Base-by-base conservation (phyloP, 2,329 filamentous ascomycete species). In the Ploettnerulaceae sp. region DNA sequence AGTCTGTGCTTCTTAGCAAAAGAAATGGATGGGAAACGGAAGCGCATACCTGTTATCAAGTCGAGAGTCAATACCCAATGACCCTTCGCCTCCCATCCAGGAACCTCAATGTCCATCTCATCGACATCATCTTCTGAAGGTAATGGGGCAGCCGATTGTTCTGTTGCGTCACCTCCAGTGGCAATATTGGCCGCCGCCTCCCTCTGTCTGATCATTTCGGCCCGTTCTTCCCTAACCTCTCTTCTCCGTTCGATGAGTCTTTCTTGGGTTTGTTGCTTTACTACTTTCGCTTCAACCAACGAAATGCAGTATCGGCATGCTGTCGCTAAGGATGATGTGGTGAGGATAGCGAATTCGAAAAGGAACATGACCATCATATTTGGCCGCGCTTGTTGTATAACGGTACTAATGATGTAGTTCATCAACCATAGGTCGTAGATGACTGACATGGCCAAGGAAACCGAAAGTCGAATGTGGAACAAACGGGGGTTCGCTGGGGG, bases 291-390 rank as follows among this genome's bases (percentile, higher is more conserved):
- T 66, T 98, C 93, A 7, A 82, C 72, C 33, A 96, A 67, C 3
- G 85, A 86, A 40, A 97, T 76, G 15, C 77, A 66, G 66, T 98
- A 98, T 49, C 90, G 82, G 45, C 81, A 73, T 2, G 79, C 76
- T 0, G 89, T 95, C 37, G 91, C 89, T 42, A 81, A 73, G 1
- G 91, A 95, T 41, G 82, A 83, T 7, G 94, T 84, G 2, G 81
- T 76, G 50, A 97, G 71, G 33, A 98, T 82, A 28, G 91, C 90
- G 63, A 97, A 97, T 66, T 98, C 93, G 59, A 98, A 98, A 5
- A 94, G 81, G 62, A 98, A 98, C 89, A 98, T 97, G 53, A 98
- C 89, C 89, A 97, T 98, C 86, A 98, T 97, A 49, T 94, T 93
- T 0, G 91, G 89, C n/a, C 86, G 77, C 2, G 91, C 88, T 63